Conservation (phyloP, 129 eudicot genomes). For the Chrysanthemum lavandulifolium region DNA sequence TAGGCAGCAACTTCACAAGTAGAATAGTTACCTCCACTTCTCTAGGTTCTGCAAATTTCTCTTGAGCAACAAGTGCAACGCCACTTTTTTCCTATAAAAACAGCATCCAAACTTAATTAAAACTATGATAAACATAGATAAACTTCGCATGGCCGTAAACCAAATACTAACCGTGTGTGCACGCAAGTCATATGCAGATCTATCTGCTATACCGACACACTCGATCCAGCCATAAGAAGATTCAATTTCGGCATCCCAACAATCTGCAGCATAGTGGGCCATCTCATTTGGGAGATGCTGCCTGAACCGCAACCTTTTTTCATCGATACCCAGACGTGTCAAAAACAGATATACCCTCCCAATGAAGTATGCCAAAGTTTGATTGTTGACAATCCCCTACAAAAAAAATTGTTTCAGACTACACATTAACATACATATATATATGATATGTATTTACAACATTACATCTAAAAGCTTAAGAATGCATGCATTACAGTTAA, state of each 20-base stretch:
- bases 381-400: constrained; percentile 70
- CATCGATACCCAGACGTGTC: constrained; percentile 61
- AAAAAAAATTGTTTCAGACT: not conserved
- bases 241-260: constrained; percentile 88
- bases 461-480: too few species aligned
- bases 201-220: constrained; percentile 79
- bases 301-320: constrained; percentile 59
- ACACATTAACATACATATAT: not conserved
- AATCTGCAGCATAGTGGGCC: constrained; percentile 88
- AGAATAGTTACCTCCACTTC: constrained; percentile 61
- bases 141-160: not conserved
- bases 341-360: constrained; percentile 71
- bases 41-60: constrained; percentile 60
- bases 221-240: constrained; percentile 82
- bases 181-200: constrained; percentile 73
- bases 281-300: constrained; percentile 84
- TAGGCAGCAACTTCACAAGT: not conserved
- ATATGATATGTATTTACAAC: not conserved
- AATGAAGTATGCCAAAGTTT: constrained; percentile 69
- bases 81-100: constrained; percentile 57
- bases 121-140: not conserved
- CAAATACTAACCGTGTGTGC: constrained; percentile 56
- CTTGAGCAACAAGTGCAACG: constrained; percentile 62
- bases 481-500: too few species aligned
- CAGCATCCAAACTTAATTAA: not conserved